These are phyloP conservation scores for Fusarium brevicatenulatum DNA, from an alignment of 2,329 filamentous ascomycete species.

Conservation along the genomic window DNA sequence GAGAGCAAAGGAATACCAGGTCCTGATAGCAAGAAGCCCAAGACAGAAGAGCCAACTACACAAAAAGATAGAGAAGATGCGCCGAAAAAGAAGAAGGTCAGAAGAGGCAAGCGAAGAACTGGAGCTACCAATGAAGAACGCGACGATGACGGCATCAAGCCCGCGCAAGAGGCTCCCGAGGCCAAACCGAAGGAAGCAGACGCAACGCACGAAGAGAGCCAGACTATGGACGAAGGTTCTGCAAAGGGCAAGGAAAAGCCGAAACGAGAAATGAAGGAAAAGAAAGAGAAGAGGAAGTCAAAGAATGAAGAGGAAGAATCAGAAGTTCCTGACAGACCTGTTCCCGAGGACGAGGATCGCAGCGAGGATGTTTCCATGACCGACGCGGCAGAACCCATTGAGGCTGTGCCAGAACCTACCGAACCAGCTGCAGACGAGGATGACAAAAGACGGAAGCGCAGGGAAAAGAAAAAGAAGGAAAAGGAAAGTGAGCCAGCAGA, in stretches of 20 bases:
- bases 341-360: constrained; percentile 14
- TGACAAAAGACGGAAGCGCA: constrained; percentile 38
- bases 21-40: constrained; percentile 51
- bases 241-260: constrained; percentile 38
- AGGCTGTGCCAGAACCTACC: not conserved
- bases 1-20: constrained; percentile 42
- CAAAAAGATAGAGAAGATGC: constrained; percentile 21
- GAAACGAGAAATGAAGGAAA: constrained; percentile 22
- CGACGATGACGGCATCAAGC: constrained; percentile 27
- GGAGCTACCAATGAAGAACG: constrained; percentile 17
- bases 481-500: constrained; percentile 34
- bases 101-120: constrained; percentile 38
- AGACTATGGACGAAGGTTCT: constrained; percentile 43
- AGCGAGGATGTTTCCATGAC: constrained; percentile 39
- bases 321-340: constrained; percentile 10
- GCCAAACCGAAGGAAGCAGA: constrained; percentile 45
- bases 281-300: constrained; percentile 16
- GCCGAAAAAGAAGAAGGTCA: constrained; percentile 41
- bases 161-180: constrained; percentile 7
- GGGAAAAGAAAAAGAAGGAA: constrained; percentile 49
- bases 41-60: constrained; percentile 33
- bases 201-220: constrained; percentile 45
- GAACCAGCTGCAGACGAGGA: constrained; percentile 1
- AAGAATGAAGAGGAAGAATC: constrained; percentile 21
- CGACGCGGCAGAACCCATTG: constrained; percentile 22